Evolutionary conservation across 148 eudicot species (phyloP), one percentile per base, ranked within the genome.

Genomic region (Rhododendron ovatum): DNA sequence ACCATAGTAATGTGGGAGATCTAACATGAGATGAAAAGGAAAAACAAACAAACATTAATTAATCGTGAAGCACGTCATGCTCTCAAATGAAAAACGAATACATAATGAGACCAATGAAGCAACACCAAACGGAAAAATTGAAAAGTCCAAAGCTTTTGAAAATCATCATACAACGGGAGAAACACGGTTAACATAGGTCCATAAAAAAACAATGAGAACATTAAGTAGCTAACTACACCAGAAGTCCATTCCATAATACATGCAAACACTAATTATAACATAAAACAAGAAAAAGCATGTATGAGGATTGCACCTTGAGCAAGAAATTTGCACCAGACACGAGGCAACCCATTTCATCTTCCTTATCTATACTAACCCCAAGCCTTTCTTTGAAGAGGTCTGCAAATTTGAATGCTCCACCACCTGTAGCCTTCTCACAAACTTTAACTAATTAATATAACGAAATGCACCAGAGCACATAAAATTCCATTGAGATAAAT

Each of bases 341-440:
- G 50, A 96, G 98, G 89, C 98, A 94, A 81, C 91, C 74, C 99
- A 95, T 95, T 91, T 96, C 99, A 85, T 96, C 99, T 90, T 96
- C 99, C 90, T 96, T 96, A 81, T 96, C 99, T 88, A 96, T 94
- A 80, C 96, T 94, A 81, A 96, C 95, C 75, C 99, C 99, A 88
- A 96, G 99, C 89, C 90, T 92, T 85, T 96, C 99, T 91, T 96
- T 96, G 83, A 96, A 96, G 82, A 96, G 94, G 85, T 96, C 99
- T 30, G 98, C 91, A 90, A 91, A 96, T 86, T 94, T 96, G 91
- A 88, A 91, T 82, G 99, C 99, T 91, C 99, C 99, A 81, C 99
- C 99, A 87, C 99, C 99, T 88, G 99, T 96, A 82, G 98, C 99
- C 99, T 96, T 91, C 89, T 84, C 92, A 87, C 83, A 90, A 89